Base-by-base conservation (phyloP, 148 eudicot species). In the Tetragonia tetragonoides region DNA sequence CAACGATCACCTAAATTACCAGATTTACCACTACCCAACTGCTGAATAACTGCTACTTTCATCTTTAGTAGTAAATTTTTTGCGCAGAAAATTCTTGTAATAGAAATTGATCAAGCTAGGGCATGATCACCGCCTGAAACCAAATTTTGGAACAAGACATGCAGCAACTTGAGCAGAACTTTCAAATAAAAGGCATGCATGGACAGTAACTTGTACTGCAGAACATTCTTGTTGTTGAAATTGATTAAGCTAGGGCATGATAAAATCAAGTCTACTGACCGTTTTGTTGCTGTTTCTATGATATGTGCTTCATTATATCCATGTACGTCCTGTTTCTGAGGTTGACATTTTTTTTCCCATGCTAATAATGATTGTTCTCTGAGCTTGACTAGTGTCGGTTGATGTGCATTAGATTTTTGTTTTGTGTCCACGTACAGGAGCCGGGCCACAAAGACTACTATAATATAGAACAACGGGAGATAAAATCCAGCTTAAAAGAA, bases 221-320 rank as follows among this genome's bases (percentile, higher is more conserved):
- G 1, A 28, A 28, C n/a, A n/a, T 74, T 78, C 59, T 78, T 81
- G 4, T 60, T 82, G 38, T 74, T 78, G 66, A 82, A 82, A 62
- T 60, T 82, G n/a, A 78, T 28, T 28, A 28, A 28, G 34, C 34
- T 28, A 65, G 16, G 81, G 68, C 78, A 78, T 82, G 84, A 68
- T 78, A 0, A 28, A 28, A 28, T 28, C 66, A 82, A 82, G 40
- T 74, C 84, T 10, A 81, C 81, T 68, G 84, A 82, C 42, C 78
- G 72, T 47, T 62, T 82, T 53, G 72, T 82, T 61, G 84, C 78
- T 18, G 81, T 82, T 44, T 82, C 84, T 28, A 28, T 38, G 84
- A 82, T 63, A 82, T 82, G 84, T 28, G 0, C 78, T 73, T 7
- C 84, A 78, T 51, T 78, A 81, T 62, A 75, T 82, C 72, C 84